Base-by-base conservation (phyloP, 345 rosid genomes). In the Eucalyptus polyanthemos region DNA sequence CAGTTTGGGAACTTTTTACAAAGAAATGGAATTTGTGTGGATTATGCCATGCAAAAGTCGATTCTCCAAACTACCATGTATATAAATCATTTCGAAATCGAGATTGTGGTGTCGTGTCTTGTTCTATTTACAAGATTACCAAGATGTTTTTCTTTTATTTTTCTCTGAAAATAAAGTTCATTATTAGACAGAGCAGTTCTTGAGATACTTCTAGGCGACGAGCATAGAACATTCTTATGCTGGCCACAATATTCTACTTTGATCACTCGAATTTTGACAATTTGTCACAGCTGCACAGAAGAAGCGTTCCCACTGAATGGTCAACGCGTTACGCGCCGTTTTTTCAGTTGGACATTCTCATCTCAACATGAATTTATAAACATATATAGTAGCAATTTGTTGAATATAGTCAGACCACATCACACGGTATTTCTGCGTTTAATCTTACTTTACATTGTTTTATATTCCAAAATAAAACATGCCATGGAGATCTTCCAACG, bases 1-100 rank as follows among this genome's bases (percentile, higher is more conserved):
- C 0, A 1, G 2, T 0, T 53, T 53, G 11, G 24, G 2, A 53
- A 53, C 25, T 4, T 8, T 53, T 53, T 53, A 53, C 58, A 8
- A 53, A 21, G 8, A 37, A 37, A 37, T 10, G 1, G 14, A 72
- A 72, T 72, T 72, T 37, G 83, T 37, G 45, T 24, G 8, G 27
- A 37, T 72, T 10, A 72, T 37, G 45, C 14, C 14, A 72, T 0
- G 25, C 45, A 19, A 37, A 22, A 22, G 22, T 72, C 14, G 27
- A 37, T 72, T 72, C 27, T 42, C 14, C 27, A 19, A 22, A 6
- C 14, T 37, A 6, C 2, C 14, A 3, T 19, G 45, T 11, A 72
- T 21, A 17, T 21, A 37, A 37, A 37, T 10, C 12, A 5, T 34
- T 72, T 72, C 9, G 2, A 72, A 72, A 6, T 11, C 15, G 6